phyloP scores from a whole-genome alignment of 2,329 filamentous ascomycete genomes.

The Xylaria sp. region DNA sequence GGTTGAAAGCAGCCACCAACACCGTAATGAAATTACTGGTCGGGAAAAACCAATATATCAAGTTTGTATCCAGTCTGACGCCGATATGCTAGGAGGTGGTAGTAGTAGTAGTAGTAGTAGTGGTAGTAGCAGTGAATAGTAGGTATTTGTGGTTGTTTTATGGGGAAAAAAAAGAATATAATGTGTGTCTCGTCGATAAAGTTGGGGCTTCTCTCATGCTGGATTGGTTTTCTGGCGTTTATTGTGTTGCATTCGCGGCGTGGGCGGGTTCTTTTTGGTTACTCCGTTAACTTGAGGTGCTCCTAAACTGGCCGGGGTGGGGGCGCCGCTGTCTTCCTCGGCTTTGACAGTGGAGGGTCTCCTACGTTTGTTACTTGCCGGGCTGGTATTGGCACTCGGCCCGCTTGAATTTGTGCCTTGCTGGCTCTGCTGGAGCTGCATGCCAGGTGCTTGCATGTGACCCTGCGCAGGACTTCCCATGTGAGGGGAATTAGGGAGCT shows the following conservation, averaged over 20 bases:
- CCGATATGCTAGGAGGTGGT: conserved; percentile 23
- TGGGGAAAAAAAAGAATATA: too few relatives aligned
- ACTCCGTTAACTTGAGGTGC: conserved; percentile 48
- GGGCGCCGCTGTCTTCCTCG: conserved; percentile 50
- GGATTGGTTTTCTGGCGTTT: conserved; percentile 49
- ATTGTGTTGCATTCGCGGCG: conserved; percentile 45
- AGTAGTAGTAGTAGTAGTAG: conserved; percentile 2
- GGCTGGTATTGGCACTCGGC: conserved; percentile 62
- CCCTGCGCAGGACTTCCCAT: conserved; percentile 57
- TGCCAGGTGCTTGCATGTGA: conserved; percentile 58
- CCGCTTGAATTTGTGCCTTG: conserved; percentile 62
- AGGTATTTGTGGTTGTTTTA: not conserved
- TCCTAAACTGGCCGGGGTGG: conserved; percentile 41
- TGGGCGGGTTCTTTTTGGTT: conserved; percentile 49
- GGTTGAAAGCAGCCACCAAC: conserved; percentile 18
- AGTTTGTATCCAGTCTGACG: conserved; percentile 27
- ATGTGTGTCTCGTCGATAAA: not conserved
- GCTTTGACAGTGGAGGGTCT: conserved; percentile 53
- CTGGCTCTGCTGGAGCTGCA: conserved; percentile 63
- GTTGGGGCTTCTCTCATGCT: conserved; percentile 11
- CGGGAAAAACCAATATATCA: conserved; percentile 10
- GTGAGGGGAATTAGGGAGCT: conserved; percentile 58
- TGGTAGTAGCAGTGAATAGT: conserved; percentile 1
- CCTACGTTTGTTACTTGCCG: conserved; percentile 54
- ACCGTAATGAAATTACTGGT: conserved; percentile 17